phyloP scores from a whole-genome alignment of 73 alveolate genomes.

The Symbiodinium pilosum region DNA sequence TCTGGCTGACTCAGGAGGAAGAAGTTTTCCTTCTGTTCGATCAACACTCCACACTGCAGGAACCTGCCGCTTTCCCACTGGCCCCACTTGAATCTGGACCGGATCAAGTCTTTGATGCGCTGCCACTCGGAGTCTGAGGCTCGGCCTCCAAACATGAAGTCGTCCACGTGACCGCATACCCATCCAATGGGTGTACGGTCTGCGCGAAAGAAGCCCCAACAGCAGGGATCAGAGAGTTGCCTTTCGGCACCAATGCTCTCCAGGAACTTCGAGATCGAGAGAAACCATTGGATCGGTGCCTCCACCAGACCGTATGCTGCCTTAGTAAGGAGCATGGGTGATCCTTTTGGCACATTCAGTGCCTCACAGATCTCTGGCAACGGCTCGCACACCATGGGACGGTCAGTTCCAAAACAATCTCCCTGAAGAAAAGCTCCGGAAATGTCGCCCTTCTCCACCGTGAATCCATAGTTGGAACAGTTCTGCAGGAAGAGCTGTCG shows the following conservation, averaged over 20 bases:
- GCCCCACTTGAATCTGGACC: neutral
- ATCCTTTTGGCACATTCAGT: neutral
- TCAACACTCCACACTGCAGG: neutral
- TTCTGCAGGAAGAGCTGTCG: neutral
- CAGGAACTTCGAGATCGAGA: neutral
- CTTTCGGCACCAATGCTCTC: neutral
- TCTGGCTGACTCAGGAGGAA: slow-evolving; percentile 1
- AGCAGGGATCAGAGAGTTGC: neutral
- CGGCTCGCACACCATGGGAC: neutral
- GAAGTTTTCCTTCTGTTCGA: neutral
- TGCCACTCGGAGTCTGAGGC: neutral
- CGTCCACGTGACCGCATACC: slow-evolving; percentile 17
- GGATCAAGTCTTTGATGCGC: neutral
- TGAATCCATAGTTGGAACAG: neutral
- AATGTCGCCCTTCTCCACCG: slow-evolving; percentile 14
- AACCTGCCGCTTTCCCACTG: slow-evolving; percentile 7
- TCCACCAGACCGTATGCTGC: slow-evolving; percentile 30
- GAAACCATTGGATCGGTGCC: slow-evolving; percentile 32
- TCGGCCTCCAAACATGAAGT: neutral
- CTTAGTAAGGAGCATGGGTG: neutral
- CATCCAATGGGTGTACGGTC: neutral
- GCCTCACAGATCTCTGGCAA: slow-evolving; percentile 2
- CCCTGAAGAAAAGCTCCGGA: slow-evolving; percentile 4
- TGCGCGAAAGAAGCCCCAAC: neutral
- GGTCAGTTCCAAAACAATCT: neutral